These are phyloP conservation scores for Picochlorum sp. DNA, from an alignment of 139 green algal genomes.

Conservation along the genomic window DNA sequence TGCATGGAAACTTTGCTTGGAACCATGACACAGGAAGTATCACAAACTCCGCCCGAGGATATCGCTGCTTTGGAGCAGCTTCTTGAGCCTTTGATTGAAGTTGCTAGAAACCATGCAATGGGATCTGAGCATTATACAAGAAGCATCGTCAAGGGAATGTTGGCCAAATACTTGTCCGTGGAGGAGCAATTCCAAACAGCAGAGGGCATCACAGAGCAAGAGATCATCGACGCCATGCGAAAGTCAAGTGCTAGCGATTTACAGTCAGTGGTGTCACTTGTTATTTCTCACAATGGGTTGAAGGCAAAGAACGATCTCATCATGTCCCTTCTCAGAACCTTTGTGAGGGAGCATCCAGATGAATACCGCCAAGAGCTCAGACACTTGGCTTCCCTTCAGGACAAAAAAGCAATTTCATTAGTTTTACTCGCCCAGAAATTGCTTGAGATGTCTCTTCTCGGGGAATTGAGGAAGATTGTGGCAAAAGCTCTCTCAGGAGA, in stretches of 20 bases:
- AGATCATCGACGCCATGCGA: conserved; percentile 79
- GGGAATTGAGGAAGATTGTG: conserved; percentile 76
- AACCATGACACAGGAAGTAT: conserved; percentile 26
- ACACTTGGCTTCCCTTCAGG: conserved; percentile 60
- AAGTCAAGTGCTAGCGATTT: conserved; percentile 53
- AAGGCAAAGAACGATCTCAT: conserved; percentile 64
- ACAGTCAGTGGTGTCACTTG: conserved; percentile 72
- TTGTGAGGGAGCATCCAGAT: conserved; percentile 67
- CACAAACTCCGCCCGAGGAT: conserved; percentile 24
- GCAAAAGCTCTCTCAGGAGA: conserved; percentile 72
- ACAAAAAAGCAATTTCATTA: conserved; percentile 32
- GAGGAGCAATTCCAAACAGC: conserved; percentile 33
- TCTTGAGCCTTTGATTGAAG: conserved; percentile 55
- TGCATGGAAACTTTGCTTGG: conserved; percentile 21
- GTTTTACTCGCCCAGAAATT: conserved; percentile 52
- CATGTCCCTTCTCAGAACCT: conserved; percentile 53
- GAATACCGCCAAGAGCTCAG: conserved; percentile 66
- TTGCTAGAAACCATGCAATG: conserved; percentile 49
- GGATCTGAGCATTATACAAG: conserved; percentile 53
- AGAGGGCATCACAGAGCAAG: conserved; percentile 65
- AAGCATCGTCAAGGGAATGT: conserved; percentile 46
- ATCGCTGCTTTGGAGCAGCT: conserved; percentile 24
- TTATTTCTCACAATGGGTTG: conserved; percentile 73
- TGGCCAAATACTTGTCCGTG: conserved; percentile 69
- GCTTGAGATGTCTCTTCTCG: conserved; percentile 80